These are phyloP conservation scores for Cicer arietinum DNA, from an alignment of 306 rosid genomes.

Conservation along the genomic window DNA sequence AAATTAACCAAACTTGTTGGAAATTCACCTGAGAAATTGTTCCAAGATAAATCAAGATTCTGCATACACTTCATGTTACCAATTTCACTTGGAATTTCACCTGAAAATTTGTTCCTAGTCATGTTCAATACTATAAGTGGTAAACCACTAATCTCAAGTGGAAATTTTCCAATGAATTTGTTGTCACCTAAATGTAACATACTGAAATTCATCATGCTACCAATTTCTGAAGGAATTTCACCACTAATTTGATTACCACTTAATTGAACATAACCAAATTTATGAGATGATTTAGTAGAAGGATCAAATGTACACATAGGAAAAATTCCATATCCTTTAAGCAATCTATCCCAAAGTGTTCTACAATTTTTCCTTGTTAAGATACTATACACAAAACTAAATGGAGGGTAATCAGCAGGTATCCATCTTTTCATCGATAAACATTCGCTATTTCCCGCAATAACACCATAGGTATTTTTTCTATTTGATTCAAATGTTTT, in stretches of 20 bases:
- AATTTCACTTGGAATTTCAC: conserved; percentile 68
- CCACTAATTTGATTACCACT: conserved; percentile 76
- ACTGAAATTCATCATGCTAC: conserved; percentile 67
- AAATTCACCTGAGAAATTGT: conserved; percentile 80
- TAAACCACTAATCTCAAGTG: conserved; percentile 53
- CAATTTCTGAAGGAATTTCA: conserved; percentile 68
- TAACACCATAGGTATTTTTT: conserved; percentile 12
- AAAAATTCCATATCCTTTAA: conserved; percentile 73
- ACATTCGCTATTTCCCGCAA: conserved; percentile 78
- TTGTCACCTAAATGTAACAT: conserved; percentile 77
- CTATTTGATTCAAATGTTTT: conserved; percentile 62
- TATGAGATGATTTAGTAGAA: conserved; percentile 44
- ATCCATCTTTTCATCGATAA: conserved; percentile 85
- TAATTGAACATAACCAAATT: conserved; percentile 80
- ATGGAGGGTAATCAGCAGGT: conserved; percentile 93
- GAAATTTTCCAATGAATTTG: conserved; percentile 69
- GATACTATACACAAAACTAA: conserved; percentile 70
- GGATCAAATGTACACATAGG: conserved; percentile 59
- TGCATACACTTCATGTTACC: conserved; percentile 66
- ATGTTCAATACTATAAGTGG: conserved; percentile 75
- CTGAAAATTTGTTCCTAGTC: conserved; percentile 65
- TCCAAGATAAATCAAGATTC: conserved; percentile 80
- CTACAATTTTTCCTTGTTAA: conserved; percentile 84
- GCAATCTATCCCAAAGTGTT: conserved; percentile 72
- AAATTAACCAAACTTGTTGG: conserved; percentile 70